Conservation (phyloP, 495 filamentous ascomycete genomes). For the Penicillium ucsense region DNA sequence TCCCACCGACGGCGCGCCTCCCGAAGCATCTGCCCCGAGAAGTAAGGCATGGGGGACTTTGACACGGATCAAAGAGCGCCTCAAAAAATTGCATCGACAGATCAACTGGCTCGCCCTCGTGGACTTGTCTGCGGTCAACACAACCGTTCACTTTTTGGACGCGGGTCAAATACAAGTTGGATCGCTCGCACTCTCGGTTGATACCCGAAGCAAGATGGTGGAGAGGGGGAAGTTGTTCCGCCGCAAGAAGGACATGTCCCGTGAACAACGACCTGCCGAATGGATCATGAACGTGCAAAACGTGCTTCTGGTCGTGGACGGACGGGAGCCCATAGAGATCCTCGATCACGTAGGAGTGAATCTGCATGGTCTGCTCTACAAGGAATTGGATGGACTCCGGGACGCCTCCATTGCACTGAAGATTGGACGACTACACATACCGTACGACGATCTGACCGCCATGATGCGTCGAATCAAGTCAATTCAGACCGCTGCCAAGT, state of each 20-base stretch:
- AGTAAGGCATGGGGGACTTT: conserved; percentile 73
- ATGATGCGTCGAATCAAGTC: conserved; percentile 45
- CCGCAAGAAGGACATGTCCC: conserved; percentile 60
- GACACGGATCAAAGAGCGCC: conserved; percentile 65
- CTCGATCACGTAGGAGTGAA: conserved; percentile 83
- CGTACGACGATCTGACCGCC: conserved; percentile 73
- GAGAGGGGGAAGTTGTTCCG: conserved; percentile 86
- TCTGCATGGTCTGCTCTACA: conserved; percentile 86
- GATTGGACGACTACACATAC: conserved; percentile 78
- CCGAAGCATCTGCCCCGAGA: conserved; percentile 24
- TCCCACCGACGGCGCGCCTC: conserved; percentile 13
- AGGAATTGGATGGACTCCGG: conserved; percentile 73
- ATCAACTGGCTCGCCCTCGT: conserved; percentile 85
- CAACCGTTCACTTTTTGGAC: conserved; percentile 60
- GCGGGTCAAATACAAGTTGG: conserved; percentile 80
- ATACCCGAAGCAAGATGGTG: conserved; percentile 84
- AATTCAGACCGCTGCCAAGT: conserved; percentile 21
- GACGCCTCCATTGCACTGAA: conserved; percentile 88
- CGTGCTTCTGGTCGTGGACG: conserved; percentile 77
- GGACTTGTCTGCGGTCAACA: conserved; percentile 78
- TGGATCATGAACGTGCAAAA: conserved; percentile 85
- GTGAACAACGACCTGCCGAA: conserved; percentile 74
- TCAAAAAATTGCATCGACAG: conserved; percentile 77
- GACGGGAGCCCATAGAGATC: conserved; percentile 76
- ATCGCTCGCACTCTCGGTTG: conserved; percentile 73